Base-by-base conservation (phyloP, 305 asterid genomes). In the Stenogyne calaminthoides region DNA sequence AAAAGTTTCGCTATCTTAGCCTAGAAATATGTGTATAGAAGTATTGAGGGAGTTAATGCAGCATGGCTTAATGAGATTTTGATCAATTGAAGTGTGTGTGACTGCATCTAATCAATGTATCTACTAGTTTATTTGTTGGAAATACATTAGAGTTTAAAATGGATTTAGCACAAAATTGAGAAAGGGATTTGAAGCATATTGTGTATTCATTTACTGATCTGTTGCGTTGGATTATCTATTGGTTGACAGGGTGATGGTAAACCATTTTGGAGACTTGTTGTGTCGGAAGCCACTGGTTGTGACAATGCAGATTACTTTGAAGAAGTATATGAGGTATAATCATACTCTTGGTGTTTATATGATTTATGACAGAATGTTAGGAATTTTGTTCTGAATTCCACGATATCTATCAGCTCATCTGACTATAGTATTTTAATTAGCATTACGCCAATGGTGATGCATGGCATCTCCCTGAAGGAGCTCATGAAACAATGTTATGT, bases 401-500 rank as follows among this genome's bases (percentile, higher is more conserved):
- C 18, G 65, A 27, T 37, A 22, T 60, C 27, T 64, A 52, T 58
- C 40, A 67, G 58, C 70, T 66, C 59, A 37, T 54, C 20, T 72
- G n/a, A 8, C 39, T 66, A n/a, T 46, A 59, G 67, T 59, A 25
- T 58, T 61, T 54, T 75, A 36, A 19, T 65, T 92, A 94, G 99
- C 81, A 92, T 81, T 92, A 95, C 74, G 98, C 96, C 69, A 87
- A 85, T 80, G 97, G 97, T n/a, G 85, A 89, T 71, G 98, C 94
- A 1, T 95, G 98, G 99, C 92, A 82, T 81, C 98, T 95, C 74
- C 98, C 99, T 0, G 78, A 76, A 72, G 97, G 97, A 81, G 95
- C 99, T 73, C 71, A 80, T 68, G 96, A 92, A 29, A 82, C 93
- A 11, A 81, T 95, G 67, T 58, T 71, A 37, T 60, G 76, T 76